Evolutionary conservation across 2,329 filamentous ascomycete species (phyloP), one percentile per base, ranked within the genome.

Genomic region (Cladosporium sp.): DNA sequence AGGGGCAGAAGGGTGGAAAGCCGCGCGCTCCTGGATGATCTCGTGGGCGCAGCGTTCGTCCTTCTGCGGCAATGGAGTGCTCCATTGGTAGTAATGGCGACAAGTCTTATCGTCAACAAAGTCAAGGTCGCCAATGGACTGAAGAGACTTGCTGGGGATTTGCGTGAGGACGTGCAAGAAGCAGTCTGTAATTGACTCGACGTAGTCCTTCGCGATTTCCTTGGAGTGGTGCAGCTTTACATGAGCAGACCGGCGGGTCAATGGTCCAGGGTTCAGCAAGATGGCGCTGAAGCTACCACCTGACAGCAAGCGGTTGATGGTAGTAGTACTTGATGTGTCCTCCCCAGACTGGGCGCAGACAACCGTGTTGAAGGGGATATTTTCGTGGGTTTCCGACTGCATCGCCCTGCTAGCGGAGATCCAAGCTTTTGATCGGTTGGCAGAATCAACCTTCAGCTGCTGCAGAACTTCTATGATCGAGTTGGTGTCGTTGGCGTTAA

Each of bases 211-310:
- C 2, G 45, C 38, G 3, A 40, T 12, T 11, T 19, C 30, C 45
- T 48, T 48, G 11, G 45, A 40, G 45, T 48, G 36, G 13, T 48
- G 38, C 36, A 48, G 12, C 18, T 40, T 48, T 35, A 48, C 45
- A 12, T 33, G 27, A 15, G 20, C 45, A 29, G 36, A 40, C 16
- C 45, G 45, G 18, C 45, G 45, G 19, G 45, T 48, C 16, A 48
- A 15, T 9, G 45, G 25, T 11, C 25, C 18, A 35, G 45, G 45
- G 29, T 33, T 48, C 7, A 48, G 45, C 0, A 48, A 13, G 13
- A 48, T 36, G 4, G 45, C 45, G 36, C 27, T 48, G 12, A 48
- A 20, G 27, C 33, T 48, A 27, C 45, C 45, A 3, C 45, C 36
- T 7, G 45, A 48, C 36, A 48, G 13, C 2, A 48, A 16, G 13